Conservation (phyloP, 345 rosid genomes). For the Syzygium jambos region DNA sequence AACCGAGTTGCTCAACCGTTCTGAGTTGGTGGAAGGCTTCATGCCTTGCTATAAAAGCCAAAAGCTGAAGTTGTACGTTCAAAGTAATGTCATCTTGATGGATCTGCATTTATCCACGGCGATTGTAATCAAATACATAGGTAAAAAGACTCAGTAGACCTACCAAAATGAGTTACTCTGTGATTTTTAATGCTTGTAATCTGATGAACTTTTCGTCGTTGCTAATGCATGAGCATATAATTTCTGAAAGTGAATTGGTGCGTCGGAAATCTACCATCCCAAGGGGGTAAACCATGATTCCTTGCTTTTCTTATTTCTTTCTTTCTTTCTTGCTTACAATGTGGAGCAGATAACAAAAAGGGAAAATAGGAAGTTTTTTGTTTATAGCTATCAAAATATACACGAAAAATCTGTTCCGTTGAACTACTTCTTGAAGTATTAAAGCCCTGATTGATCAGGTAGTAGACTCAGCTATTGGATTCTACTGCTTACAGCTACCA, state of each 20-base stretch:
- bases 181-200: neutral
- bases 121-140: neutral
- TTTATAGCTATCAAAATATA: neutral
- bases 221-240: neutral
- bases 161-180: neutral
- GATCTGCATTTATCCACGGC: constrained; percentile 31
- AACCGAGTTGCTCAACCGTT: constrained; percentile 94
- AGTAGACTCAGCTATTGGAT: neutral
- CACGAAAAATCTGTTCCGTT: neutral
- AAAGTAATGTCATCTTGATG: constrained; percentile 64
- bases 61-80: constrained; percentile 73
- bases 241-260: neutral
- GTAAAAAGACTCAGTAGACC: neutral
- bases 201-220: neutral
- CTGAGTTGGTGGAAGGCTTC: constrained; percentile 92
- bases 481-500: neutral
- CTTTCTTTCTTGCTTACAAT: neutral
- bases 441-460: neutral
- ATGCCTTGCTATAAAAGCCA: constrained; percentile 72
- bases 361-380: neutral
- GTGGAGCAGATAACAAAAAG: neutral
- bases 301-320: neutral
- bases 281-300: neutral
- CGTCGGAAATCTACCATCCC: neutral
- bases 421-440: neutral